Evolutionary conservation across 2,329 filamentous ascomycete genomes (phyloP), one percentile per base, ranked within the genome.

Genomic region (Fusarium staphyleae): DNA sequence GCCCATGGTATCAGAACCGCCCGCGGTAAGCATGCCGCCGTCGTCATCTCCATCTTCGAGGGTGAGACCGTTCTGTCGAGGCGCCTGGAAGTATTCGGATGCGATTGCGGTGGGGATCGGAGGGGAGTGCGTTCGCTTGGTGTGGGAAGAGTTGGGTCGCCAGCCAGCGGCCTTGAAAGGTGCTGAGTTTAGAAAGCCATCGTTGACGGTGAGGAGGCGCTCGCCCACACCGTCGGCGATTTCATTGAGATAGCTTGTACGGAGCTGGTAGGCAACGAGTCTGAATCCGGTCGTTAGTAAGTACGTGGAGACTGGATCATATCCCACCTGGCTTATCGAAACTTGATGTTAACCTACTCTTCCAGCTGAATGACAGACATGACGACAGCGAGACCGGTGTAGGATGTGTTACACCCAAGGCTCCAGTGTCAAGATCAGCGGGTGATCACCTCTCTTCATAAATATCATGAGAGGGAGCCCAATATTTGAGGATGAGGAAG

Each of bases 211-310:
- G 70, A 96, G 90, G 33, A 95, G 81, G 15, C 90, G 87, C 72
- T 96, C 91, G 62, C 90, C 90, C 7, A 95, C 89, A 56, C 90
- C 91, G 70, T 96, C 90, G 62, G 89, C 88, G 62, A 93, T 87
- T 59, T 90, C 85, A 62, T 87, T 86, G 29, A 96, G 84, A 70
- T 95, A 95, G 66, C 87, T 87, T 30, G 88, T 88, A 45, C 90
- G 88, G 50, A 96, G 80, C 72, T 92, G 89, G 76, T 93, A 93
- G 51, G 90, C 85, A 36, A 93, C 88, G 72, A 95, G 87, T 72
- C 89, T 92, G 66, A 19, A 19, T 18, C 15, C 34, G 28, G 11
- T 9, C 41, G 59, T 71, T 24, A 72, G 66, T 45, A 14, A 36
- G n/a, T 19, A 9, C 15, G 32, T 14, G 26, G 22, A 16, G 37